These are phyloP conservation scores for Scheffersomyces spartinae DNA, from an alignment of 805 yeast genomes.

Conservation along the genomic window DNA sequence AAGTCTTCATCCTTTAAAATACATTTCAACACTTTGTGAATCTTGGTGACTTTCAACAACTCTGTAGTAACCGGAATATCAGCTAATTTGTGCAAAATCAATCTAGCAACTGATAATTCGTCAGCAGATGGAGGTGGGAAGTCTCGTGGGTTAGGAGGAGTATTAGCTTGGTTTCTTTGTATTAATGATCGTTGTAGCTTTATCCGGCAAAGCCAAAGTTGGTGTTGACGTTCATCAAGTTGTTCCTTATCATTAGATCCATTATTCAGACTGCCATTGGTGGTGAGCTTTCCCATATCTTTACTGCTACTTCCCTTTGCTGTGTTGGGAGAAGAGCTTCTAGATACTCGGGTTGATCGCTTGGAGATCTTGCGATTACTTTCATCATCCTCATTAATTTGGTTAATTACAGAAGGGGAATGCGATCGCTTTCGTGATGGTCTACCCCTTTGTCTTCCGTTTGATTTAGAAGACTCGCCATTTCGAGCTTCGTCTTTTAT, in stretches of 20 bases:
- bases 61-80: conserved; percentile 31
- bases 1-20: conserved; percentile 28
- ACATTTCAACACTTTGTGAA: conserved; percentile 42
- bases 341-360: too few relatives aligned
- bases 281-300: conserved; percentile 1
- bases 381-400: conserved; percentile 1
- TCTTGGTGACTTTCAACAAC: conserved; percentile 31
- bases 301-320: conserved; percentile 1
- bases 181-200: conserved; percentile 37
- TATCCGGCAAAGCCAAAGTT: conserved; percentile 36
- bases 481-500: too few relatives aligned
- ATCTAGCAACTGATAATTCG: conserved; percentile 29
- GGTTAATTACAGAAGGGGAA: too few relatives aligned
- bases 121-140: conserved; percentile 31
- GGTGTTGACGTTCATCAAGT: conserved; percentile 29
- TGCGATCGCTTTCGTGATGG: too few relatives aligned
- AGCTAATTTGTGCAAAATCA: conserved; percentile 28
- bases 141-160: conserved; percentile 22
- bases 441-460: conserved; percentile 4
- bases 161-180: conserved; percentile 30
- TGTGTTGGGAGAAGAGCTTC: too few relatives aligned
- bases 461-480: conserved; percentile 3
- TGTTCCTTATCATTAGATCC: conserved; percentile 4
- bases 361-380: too few relatives aligned
- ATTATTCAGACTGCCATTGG: conserved; percentile 1